Conservation (phyloP, 495 filamentous ascomycete species). For the Neurospora sp. region DNA sequence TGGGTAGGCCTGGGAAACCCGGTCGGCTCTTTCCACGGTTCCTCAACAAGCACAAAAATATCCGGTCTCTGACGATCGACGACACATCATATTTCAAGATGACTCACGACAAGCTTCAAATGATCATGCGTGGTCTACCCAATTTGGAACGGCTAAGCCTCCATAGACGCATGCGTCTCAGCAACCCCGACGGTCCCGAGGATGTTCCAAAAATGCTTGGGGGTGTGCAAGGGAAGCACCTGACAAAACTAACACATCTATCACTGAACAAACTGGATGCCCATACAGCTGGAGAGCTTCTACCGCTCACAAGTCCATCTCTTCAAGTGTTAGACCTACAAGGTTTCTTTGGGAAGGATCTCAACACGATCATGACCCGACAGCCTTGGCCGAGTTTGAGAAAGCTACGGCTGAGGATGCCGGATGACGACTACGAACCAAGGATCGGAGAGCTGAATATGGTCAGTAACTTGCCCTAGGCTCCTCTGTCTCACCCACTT, state of each 20-base stretch:
- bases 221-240: background rate
- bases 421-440: background rate
- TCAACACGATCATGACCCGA: background rate
- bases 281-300: background rate
- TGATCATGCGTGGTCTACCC: conserved; percentile 4
- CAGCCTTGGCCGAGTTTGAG: background rate
- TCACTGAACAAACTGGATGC: background rate
- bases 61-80: conserved; percentile 7
- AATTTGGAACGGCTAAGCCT: conserved; percentile 10
- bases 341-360: background rate
- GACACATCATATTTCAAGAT: conserved; percentile 7
- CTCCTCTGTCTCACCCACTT: background rate
- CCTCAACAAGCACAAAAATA: conserved; percentile 4
- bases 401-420: background rate
- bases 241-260: conserved; percentile 1
- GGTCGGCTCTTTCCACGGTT: conserved; percentile 7
- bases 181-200: background rate
- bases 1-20: conserved; percentile 8
- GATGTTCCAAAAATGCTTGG: background rate
- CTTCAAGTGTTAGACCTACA: conserved; percentile 5
- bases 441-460: background rate
- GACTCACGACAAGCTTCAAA: background rate
- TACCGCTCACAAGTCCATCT: background rate
- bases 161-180: background rate
- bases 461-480: background rate